These are phyloP conservation scores for Corymbia calophylla DNA, from an alignment of 441 rosid species.

Conservation along the genomic window DNA sequence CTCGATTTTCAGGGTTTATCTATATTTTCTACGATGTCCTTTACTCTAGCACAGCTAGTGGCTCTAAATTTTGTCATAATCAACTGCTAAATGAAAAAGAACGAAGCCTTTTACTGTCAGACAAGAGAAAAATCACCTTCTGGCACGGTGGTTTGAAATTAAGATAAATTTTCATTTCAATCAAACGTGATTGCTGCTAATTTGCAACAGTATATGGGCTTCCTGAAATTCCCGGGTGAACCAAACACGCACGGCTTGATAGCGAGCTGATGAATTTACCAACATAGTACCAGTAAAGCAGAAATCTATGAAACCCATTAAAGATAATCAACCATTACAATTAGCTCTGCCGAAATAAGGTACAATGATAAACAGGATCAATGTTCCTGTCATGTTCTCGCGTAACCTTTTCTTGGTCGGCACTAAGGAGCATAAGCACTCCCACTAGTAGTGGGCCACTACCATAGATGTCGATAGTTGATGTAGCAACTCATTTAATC, in stretches of 20 bases:
- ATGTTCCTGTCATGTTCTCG: not conserved
- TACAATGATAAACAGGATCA: not conserved
- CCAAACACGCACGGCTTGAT: not conserved
- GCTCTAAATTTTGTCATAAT: not conserved
- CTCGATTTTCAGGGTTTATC: not conserved
- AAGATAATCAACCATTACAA: not conserved
- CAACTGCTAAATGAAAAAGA: not conserved
- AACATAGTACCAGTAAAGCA: not conserved
- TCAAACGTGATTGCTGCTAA: not conserved
- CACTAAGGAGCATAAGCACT: not conserved
- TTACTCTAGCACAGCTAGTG: too few species aligned
- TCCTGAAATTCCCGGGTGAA: not conserved
- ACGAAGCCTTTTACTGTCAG: not conserved
- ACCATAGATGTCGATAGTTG: not conserved
- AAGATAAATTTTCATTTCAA: not conserved
- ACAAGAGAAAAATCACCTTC: not conserved
- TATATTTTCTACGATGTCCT: not conserved
- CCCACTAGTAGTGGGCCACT: too few species aligned
- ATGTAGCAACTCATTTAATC: not conserved
- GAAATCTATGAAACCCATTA: not conserved
- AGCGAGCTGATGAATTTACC: not conserved
- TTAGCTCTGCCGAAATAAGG: not conserved
- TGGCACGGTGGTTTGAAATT: not conserved
- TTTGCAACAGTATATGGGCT: not conserved
- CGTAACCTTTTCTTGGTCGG: not conserved